phyloP scores from a whole-genome alignment of 2,329 filamentous ascomycete genomes.

The Cordyceps militaris region DNA sequence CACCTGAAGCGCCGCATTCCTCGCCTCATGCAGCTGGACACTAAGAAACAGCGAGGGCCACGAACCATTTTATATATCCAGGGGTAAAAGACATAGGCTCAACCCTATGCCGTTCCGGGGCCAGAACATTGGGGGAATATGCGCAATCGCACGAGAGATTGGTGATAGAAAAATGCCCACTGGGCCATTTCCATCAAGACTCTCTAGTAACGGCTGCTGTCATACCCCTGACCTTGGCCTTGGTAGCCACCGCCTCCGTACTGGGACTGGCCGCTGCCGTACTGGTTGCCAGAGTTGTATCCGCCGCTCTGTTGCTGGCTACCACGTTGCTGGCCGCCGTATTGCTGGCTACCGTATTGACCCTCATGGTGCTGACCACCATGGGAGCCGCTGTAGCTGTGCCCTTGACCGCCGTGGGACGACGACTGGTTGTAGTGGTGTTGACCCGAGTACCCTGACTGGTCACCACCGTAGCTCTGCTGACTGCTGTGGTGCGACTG shows the following conservation, averaged over 20 bases:
- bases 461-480: background rate
- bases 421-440: background rate
- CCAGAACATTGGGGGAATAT: background rate
- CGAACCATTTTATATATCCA: background rate
- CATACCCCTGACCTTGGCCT: slow-evolving; percentile 9
- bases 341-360: background rate
- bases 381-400: slow-evolving; percentile 1
- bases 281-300: slow-evolving; percentile 2
- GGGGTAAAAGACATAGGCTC: background rate
- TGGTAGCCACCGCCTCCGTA: slow-evolving; percentile 9
- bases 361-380: background rate
- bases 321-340: background rate
- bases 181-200: background rate
- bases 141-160: background rate
- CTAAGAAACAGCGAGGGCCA: background rate
- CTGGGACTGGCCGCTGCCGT: slow-evolving; percentile 6
- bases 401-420: slow-evolving; percentile 1
- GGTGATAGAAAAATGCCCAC: background rate
- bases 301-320: slow-evolving; percentile 4
- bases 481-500: background rate
- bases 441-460: background rate
- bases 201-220: slow-evolving; percentile 3
- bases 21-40: background rate
- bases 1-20: slow-evolving; percentile 4
- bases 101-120: background rate